Evolutionary conservation across 2,329 filamentous ascomycete genomes (phyloP).

Genomic region (Byssothecium circinans): DNA sequence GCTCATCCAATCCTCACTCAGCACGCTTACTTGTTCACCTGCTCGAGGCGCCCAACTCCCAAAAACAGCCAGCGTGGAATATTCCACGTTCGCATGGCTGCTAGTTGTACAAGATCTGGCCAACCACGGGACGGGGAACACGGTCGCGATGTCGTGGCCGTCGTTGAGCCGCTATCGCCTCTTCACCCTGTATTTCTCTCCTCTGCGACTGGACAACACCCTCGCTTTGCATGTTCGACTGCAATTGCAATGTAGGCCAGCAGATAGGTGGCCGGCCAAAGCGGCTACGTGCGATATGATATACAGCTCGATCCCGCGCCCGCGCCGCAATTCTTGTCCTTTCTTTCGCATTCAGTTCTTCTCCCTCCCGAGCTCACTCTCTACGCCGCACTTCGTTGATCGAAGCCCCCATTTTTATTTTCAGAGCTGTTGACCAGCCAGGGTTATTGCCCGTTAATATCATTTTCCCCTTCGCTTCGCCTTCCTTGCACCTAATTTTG

Average conservation of each 20-base stretch:
- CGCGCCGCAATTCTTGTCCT: constrained; percentile 28
- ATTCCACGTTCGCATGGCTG: constrained; percentile 17
- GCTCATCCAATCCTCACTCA: constrained; percentile 33
- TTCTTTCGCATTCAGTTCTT: constrained; percentile 41
- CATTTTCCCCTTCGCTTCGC: constrained; percentile 19
- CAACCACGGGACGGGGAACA: constrained; percentile 28
- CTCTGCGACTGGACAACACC: constrained; percentile 33
- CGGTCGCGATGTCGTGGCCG: constrained; percentile 40
- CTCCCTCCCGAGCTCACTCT: constrained; percentile 31
- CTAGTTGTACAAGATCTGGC: constrained; percentile 16
- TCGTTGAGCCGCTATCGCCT: constrained; percentile 37
- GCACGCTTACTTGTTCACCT: constrained; percentile 14
- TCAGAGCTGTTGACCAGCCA: constrained; percentile 49
- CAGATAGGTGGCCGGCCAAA: constrained; percentile 21
- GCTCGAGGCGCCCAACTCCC: constrained; percentile 24
- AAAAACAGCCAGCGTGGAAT: constrained; percentile 23
- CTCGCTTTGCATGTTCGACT: constrained; percentile 32
- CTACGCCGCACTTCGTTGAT: constrained; percentile 46
- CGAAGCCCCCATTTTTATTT: constrained; percentile 45
- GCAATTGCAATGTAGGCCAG: constrained; percentile 32
- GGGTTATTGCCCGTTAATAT: constrained; percentile 44
- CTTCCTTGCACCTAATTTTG: constrained; percentile 23
- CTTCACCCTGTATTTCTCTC: constrained; percentile 22
- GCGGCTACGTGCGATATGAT: constrained; percentile 39
- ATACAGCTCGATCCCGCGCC: constrained; percentile 32